Evolutionary conservation across 148 eudicot genomes (phyloP), one percentile per base, ranked within the genome.

Genomic region (Silene latifolia): DNA sequence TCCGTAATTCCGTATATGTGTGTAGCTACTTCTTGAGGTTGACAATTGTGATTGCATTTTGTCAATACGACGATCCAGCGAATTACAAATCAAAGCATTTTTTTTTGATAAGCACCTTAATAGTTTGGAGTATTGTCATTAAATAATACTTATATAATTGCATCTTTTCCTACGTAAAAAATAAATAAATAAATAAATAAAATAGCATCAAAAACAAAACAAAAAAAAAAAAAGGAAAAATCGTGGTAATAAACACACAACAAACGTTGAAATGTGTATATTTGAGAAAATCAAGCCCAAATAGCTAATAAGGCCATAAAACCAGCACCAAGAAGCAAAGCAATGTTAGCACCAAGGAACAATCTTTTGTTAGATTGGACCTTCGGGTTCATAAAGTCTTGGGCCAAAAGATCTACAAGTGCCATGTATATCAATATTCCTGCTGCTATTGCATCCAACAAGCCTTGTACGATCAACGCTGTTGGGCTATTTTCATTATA

Each of bases 391-490:
- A 85, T 82, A 59, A 85, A 85, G 62, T 82, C 87, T 24, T 83
- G 83, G 0, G 87, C 87, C 0, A 85, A 69, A 6, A 85, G 80
- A 59, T 85, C 85, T 4, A 85, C 88, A 8, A 85, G 79, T 0
- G 88, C 82, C 88, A 85, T 85, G 76, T 85, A 85, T 19, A 85
- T 78, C 44, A 85, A 78, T 35, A 85, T 85, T 56, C 88, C 88
- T 0, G 84, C 83, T 1, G 88, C 84, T 0, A 73, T 23, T 1
- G 85, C 77, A 11, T 85, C 78, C n/a, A 85, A 71, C 32, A 85
- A 32, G 0, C 88, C 88, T 74, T 85, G 85, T 14, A 85, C 80
- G 25, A 82, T 63, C 15, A 85, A 53, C 0, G 88, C 84, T 4
- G 82, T 74, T 2, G 88, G 79, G 64, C 88, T 85, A 15, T 69